Conservation (phyloP, 495 filamentous ascomycete genomes). For the Podospora pseudopauciseta region DNA sequence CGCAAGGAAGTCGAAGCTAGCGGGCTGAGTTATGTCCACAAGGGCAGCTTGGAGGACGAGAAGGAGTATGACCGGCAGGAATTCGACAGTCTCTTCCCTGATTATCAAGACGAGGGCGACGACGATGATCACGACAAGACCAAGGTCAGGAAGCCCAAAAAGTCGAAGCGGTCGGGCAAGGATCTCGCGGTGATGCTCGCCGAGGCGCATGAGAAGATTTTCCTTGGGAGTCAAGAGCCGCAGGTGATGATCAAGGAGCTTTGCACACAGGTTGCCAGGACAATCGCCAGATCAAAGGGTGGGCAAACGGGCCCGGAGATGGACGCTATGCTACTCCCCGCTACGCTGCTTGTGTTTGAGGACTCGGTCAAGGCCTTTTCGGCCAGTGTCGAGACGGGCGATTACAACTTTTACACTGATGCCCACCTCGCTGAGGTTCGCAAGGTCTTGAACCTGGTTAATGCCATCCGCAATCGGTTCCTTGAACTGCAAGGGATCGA, state of each 20-base stretch:
- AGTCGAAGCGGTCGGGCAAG: constrained; percentile 30
- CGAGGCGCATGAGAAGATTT: constrained; percentile 47
- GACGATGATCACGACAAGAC: constrained; percentile 17
- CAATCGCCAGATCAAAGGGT: constrained; percentile 28
- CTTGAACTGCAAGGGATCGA: constrained; percentile 59
- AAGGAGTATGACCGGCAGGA: constrained; percentile 75
- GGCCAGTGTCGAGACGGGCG: constrained; percentile 31
- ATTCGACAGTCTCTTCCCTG: constrained; percentile 75
- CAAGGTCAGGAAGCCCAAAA: constrained; percentile 18
- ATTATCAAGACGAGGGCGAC: constrained; percentile 53
- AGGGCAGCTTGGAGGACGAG: constrained; percentile 66
- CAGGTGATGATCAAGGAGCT: constrained; percentile 37
- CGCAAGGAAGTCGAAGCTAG: constrained; percentile 67
- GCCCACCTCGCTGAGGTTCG: constrained; percentile 69
- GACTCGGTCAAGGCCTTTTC: constrained; percentile 53
- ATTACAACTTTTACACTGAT: constrained; percentile 88
- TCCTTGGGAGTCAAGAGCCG: constrained; percentile 36
- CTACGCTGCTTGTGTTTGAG: constrained; percentile 60
- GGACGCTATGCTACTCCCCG: constrained; percentile 57
- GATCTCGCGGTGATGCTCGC: constrained; percentile 46
- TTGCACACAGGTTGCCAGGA: constrained; percentile 37
- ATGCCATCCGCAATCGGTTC: constrained; percentile 65
- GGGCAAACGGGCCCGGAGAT: constrained; percentile 31
- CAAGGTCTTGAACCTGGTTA: constrained; percentile 62
- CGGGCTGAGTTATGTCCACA: constrained; percentile 74